These are phyloP conservation scores for Entomortierella beljakovae DNA, from an alignment of 192 early-diverging fungal genomes.

Conservation along the genomic window DNA sequence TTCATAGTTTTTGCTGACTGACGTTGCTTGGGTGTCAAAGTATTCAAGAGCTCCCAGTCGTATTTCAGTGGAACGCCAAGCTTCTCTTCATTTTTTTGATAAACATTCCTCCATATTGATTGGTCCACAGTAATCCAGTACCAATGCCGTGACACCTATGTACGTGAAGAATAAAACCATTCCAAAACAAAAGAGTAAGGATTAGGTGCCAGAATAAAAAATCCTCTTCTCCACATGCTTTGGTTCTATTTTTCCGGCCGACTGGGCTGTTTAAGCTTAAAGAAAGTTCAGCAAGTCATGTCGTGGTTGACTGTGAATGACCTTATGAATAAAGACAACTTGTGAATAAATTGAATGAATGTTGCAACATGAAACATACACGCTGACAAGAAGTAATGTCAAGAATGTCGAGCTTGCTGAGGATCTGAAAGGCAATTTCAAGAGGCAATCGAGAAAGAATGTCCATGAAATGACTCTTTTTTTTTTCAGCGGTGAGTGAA, in stretches of 20 bases:
- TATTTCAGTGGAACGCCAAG: constrained; percentile 32
- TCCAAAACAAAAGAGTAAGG: neutral
- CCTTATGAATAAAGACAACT: no score
- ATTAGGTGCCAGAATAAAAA: neutral
- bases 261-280: no score
- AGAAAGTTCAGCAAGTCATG: no score
- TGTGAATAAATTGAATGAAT: no score
- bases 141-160: constrained; percentile 48
- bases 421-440: constrained; percentile 43
- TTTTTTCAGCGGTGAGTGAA: neutral
- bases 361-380: constrained; percentile 16
- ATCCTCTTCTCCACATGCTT: no score
- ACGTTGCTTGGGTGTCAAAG: neutral
- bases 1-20: neutral
- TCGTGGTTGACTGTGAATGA: no score
- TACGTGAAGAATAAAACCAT: neutral
- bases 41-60: neutral
- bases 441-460: constrained; percentile 34
- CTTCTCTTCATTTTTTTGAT: constrained; percentile 20
- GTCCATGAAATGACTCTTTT: constrained; percentile 36
- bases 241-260: no score
- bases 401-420: constrained; percentile 37
- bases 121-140: constrained; percentile 48
- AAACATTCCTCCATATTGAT: constrained; percentile 27
- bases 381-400: constrained; percentile 34